Conservation (phyloP, 179 eudicot genomes). For the Camellia oleifera region DNA sequence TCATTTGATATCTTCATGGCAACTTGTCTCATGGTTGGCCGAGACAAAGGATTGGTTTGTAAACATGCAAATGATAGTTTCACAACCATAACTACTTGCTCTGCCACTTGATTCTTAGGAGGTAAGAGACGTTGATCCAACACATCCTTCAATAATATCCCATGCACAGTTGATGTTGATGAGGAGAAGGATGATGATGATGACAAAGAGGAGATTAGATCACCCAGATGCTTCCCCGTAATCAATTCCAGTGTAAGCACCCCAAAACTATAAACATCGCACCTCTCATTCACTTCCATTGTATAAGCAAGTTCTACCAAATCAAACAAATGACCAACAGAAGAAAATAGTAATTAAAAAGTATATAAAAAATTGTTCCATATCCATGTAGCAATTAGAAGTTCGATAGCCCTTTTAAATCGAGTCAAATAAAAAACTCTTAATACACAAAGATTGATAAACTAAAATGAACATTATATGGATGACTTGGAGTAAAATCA, state of each 20-base stretch:
- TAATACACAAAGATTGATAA: no score
- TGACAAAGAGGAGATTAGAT: background rate
- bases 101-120: background rate
- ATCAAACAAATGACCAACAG: background rate
- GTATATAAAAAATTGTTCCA: no score
- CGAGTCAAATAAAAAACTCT: no score
- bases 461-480: no score
- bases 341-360: slow-evolving; percentile 28
- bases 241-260: slow-evolving; percentile 23
- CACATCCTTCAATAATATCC: slow-evolving; percentile 10
- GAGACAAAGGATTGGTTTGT: background rate
- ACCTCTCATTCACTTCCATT: slow-evolving; percentile 17
- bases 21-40: no score
- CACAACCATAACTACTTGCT: background rate
- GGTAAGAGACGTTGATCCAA: slow-evolving; percentile 9
- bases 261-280: slow-evolving; percentile 32
- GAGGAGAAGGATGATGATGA: background rate
- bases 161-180: background rate
- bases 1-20: no score
- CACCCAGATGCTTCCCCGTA: slow-evolving; percentile 24
- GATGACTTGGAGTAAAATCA: no score
- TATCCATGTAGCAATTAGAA: no score
- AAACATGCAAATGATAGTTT: background rate
- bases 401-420: no score
- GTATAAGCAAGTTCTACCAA: slow-evolving; percentile 27